A percentile compares a stretch with the other conserved stretches of the same genome.
Evolutionary conservation across 1,284 basidiomycete genomes (phyloP).

Genomic region (Peniophora sp.): DNA sequence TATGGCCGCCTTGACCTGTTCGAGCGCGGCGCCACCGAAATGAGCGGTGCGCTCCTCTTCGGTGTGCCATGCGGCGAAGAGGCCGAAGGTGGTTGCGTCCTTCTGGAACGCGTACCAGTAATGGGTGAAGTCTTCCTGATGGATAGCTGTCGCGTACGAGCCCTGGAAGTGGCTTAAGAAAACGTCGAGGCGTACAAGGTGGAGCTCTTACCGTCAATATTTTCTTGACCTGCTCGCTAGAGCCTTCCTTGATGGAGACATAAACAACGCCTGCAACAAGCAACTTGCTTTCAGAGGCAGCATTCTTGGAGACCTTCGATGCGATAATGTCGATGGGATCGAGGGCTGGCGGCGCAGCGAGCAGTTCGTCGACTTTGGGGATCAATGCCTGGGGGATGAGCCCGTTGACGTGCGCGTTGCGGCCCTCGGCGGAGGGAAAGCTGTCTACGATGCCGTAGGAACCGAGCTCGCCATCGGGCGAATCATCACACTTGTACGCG

Average conservation of each 20-base stretch:
- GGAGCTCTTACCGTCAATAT: neutral
- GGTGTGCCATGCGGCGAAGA: neutral
- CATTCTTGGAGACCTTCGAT: neutral
- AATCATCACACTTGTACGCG: neutral
- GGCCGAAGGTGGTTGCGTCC: neutral
- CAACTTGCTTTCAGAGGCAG: neutral
- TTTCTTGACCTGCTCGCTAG: neutral
- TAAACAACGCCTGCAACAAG: neutral
- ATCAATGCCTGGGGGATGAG: neutral
- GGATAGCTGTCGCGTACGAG: neutral
- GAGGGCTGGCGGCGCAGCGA: neutral
- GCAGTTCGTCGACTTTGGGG: slow-evolving; percentile 1
- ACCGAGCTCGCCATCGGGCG: neutral
- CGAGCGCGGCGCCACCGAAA: neutral
- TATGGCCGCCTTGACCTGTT: neutral
- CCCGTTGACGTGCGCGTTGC: slow-evolving; percentile 2
- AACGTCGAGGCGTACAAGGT: neutral
- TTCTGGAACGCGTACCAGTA: slow-evolving; percentile 4
- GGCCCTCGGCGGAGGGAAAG: neutral
- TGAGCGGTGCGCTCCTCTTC: neutral
- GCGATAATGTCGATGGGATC: slow-evolving; percentile 1
- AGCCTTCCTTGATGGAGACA: neutral
- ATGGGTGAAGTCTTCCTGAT: neutral
- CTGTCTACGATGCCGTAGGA: slow-evolving; percentile 4
- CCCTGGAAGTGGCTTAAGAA: neutral